Conservation (phyloP, 768 basidiomycete species). For the Lentinula edodes region DNA sequence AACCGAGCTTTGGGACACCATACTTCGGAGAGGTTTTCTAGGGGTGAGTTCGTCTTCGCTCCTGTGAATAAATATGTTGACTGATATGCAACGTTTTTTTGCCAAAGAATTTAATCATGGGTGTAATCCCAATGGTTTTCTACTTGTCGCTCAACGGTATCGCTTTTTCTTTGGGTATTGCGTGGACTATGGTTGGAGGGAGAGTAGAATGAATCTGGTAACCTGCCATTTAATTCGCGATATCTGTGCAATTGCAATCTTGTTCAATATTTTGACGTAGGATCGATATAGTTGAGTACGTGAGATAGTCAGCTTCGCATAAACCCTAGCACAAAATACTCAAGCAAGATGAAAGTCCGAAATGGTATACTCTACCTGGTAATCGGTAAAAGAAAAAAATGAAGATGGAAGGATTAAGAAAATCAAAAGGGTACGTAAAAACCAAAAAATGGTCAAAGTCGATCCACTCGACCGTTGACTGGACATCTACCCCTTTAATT, state of each 20-base stretch:
- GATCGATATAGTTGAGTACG: too few species aligned
- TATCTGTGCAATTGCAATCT: too few species aligned
- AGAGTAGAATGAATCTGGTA: neutral
- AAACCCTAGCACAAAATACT: too few species aligned
- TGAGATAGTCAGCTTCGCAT: too few species aligned
- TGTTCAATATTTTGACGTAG: too few species aligned
- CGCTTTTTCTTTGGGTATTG: slow-evolving; percentile 16
- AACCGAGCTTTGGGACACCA: slow-evolving; percentile 58
- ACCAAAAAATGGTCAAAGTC: too few species aligned
- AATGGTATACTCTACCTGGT: too few species aligned
- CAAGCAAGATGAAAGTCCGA: neutral
- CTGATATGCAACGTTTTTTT: slow-evolving; percentile 11
- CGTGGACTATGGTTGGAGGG: slow-evolving; percentile 6
- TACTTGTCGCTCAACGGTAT: slow-evolving; percentile 26
- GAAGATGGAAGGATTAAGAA: neutral
- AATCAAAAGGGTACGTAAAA: neutral
- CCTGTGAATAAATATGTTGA: neutral
- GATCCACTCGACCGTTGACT: too few species aligned
- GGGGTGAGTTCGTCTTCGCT: neutral
- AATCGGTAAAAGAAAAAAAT: neutral
- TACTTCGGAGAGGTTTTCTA: slow-evolving; percentile 38
- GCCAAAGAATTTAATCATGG: slow-evolving; percentile 54
- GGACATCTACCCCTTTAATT: neutral
- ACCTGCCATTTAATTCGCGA: neutral
- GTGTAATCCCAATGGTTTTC: slow-evolving; percentile 45